Evolutionary conservation across 805 yeast species (phyloP).

Genomic region (Soucietia sequanensis): DNA sequence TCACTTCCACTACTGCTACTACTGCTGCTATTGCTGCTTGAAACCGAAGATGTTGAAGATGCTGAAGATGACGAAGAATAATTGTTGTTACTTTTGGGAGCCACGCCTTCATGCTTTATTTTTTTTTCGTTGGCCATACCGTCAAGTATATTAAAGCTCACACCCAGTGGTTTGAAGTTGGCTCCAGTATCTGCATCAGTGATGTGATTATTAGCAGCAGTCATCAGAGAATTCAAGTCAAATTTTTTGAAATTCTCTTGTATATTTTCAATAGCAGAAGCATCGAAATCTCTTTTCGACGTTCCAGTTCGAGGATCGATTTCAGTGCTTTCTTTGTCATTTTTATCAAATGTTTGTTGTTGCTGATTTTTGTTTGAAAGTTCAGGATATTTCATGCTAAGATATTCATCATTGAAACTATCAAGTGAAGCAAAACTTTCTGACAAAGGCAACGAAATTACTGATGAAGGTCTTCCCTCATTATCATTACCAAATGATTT

Average conservation of each 20-base stretch:
- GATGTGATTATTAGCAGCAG: constrained; percentile 7
- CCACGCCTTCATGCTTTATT: constrained; percentile 17
- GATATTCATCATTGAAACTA: constrained; percentile 60
- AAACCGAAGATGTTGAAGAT: constrained; percentile 11
- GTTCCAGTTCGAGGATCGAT: constrained; percentile 1
- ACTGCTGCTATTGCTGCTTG: constrained; percentile 10
- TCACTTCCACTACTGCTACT: constrained; percentile 8
- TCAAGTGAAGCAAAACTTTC: constrained; percentile 80
- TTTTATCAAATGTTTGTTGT: not conserved
- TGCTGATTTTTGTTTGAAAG: constrained; percentile 15
- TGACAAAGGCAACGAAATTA: constrained; percentile 64
- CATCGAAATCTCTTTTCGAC: not conserved
- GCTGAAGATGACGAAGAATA: constrained; percentile 10
- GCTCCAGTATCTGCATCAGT: not conserved
- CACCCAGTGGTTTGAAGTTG: not conserved
- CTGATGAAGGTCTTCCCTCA: constrained; percentile 54
- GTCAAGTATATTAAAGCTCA: no score
- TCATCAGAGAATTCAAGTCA: constrained; percentile 37
- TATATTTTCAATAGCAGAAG: constrained; percentile 14
- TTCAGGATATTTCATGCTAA: constrained; percentile 38
- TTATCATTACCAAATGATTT: constrained; percentile 29
- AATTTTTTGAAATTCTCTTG: constrained; percentile 35
- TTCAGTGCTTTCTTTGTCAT: not conserved
- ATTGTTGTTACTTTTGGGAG: constrained; percentile 10
- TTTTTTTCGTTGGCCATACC: constrained; percentile 2